Percentiles rank a stretch among this genome's conserved stretches.
Conservation (phyloP, 2,329 filamentous ascomycete genomes). For the Capronia epimyces region DNA sequence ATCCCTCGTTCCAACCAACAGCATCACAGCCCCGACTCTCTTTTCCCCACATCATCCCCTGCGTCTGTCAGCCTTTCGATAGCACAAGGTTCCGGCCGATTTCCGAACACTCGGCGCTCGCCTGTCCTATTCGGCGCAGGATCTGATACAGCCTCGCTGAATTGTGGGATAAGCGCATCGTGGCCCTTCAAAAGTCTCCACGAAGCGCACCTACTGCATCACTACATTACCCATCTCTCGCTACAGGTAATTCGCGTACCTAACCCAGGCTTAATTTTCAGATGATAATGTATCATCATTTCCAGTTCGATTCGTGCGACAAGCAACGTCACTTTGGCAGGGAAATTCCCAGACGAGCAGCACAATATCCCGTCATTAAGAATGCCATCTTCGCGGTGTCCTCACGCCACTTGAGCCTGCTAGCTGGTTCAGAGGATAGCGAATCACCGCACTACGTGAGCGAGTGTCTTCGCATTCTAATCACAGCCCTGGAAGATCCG, state of each 20-base stretch:
- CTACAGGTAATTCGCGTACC: slow-evolving; percentile 31
- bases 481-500: slow-evolving; percentile 42
- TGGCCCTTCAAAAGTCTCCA: slow-evolving; percentile 24
- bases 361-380: slow-evolving; percentile 44
- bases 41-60: background rate
- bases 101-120: slow-evolving; percentile 3
- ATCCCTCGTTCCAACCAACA: background rate
- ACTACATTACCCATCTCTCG: slow-evolving; percentile 35
- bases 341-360: slow-evolving; percentile 45
- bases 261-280: background rate
- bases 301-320: slow-evolving; percentile 36
- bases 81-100: background rate
- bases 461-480: slow-evolving; percentile 45
- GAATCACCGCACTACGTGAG: slow-evolving; percentile 44
- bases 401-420: slow-evolving; percentile 42
- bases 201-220: slow-evolving; percentile 35
- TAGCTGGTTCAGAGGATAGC: slow-evolving; percentile 37
- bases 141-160: slow-evolving; percentile 5
- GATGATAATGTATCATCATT: background rate
- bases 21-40: slow-evolving; percentile 3
- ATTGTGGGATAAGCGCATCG: slow-evolving; percentile 4
- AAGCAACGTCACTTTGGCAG: slow-evolving; percentile 39
- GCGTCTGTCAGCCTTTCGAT: slow-evolving; percentile 1
- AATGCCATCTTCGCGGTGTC: slow-evolving; percentile 46
- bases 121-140: background rate